Conservation (phyloP, 768 basidiomycete species). For the Leucocoprinus birnbaumii region DNA sequence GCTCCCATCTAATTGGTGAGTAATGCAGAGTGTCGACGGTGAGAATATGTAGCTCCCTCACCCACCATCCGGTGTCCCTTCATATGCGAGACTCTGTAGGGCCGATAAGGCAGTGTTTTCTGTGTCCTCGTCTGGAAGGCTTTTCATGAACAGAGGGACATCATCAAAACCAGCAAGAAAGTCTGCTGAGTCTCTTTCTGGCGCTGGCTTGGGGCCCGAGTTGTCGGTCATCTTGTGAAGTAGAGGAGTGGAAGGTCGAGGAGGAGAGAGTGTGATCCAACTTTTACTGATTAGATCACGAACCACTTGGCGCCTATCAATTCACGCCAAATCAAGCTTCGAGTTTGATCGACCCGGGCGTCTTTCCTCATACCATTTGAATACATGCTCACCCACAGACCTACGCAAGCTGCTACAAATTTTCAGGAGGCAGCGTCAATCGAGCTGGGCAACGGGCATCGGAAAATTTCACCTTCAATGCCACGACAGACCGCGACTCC, state of each 20-base stretch:
- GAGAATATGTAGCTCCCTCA: conserved; percentile 21
- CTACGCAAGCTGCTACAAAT: too few species aligned
- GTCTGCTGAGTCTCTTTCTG: conserved; percentile 30
- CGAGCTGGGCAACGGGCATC: too few species aligned
- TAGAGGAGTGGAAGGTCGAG: not conserved
- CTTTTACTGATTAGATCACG: too few species aligned
- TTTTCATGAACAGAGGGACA: conserved; percentile 91
- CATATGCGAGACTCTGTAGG: conserved; percentile 80
- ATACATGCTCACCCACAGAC: too few species aligned
- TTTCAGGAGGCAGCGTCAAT: too few species aligned
- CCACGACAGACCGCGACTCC: too few species aligned
- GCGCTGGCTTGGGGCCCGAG: conserved; percentile 11
- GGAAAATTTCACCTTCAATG: too few species aligned
- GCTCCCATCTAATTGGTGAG: not conserved
- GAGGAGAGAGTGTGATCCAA: too few species aligned
- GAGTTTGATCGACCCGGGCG: too few species aligned
- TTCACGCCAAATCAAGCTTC: too few species aligned
- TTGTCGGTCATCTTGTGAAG: not conserved
- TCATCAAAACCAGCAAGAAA: conserved; percentile 52
- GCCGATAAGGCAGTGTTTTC: conserved; percentile 73
- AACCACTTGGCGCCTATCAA: too few species aligned
- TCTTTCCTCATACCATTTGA: too few species aligned
- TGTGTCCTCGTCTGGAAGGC: conserved; percentile 68
- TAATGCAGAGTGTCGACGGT: not conserved
- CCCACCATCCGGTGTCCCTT: conserved; percentile 93